Evolutionary conservation across 129 eudicot species (phyloP), one percentile per base, ranked within the genome.

Genomic region (Cynara cardunculus): DNA sequence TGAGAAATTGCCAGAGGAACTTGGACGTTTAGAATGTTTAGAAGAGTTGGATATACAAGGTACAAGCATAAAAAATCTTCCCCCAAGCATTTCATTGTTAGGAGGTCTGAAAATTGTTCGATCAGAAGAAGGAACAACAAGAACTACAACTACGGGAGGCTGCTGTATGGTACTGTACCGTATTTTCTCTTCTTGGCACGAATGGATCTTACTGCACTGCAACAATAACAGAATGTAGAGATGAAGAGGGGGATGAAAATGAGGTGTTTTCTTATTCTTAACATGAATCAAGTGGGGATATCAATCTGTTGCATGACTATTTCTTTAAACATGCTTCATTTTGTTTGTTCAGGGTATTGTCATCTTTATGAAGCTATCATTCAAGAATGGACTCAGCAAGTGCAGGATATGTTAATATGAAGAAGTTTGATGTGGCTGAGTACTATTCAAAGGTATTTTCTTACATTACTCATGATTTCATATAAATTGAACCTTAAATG

Each of bases 381-480:
- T 49, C 62, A 49, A 49, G 62, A 49, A 49, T 16, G 62, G 62
- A 49, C 22, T 18, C 7, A 6, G 7, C 22, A 49, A 49, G 64
- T 53, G 22, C 88, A 88, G 77, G 91, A 91, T 76, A 32, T 32
- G 0, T 1, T 5, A 32, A 32, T 32, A 32, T 8, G 7, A 32
- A 32, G 7, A 32, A 32, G 0, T 5, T 5, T 18, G 22, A 56
- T 73, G 91, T 93, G 69, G 66, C 89, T 39, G 96, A 91, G 0
- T 71, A 76, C 71, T 89, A 91, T 81, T 89, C 93, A 76, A 91
- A 91, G 96, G 96, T 91, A 53, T 53, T 72, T 53, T 53, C 18
- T 3, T 53, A 16, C 22, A 4, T 53, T 18, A 53, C 61, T 49
- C 21, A 49, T 49, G 7, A 49, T 49, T 49, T 49, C 21, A 3